Evolutionary conservation across 73 alveolate species (phyloP).

Genomic region (Paramecium primaurelia): DNA sequence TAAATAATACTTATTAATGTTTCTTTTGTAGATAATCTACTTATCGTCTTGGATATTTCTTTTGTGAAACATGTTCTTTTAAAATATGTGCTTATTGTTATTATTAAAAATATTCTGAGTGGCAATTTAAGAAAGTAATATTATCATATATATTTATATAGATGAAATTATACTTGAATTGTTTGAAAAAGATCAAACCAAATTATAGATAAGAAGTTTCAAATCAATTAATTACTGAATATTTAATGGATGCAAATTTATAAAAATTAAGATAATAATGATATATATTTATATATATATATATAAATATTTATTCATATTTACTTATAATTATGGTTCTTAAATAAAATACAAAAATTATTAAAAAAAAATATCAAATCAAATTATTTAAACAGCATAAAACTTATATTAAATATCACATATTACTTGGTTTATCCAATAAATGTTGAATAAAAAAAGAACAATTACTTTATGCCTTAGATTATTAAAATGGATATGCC

Average conservation of each 20-base stretch:
- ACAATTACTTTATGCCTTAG: conserved; percentile 31
- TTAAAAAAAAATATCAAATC: too few relatives aligned
- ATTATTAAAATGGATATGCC: conserved; percentile 52
- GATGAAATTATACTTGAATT: background rate
- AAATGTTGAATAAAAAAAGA: conserved; percentile 25
- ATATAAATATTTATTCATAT: background rate
- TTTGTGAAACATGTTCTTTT: background rate
- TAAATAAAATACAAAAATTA: too few relatives aligned
- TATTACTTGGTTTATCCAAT: conserved; percentile 54
- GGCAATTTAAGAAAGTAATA: background rate
- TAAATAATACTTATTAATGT: background rate
- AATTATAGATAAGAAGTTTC: background rate
- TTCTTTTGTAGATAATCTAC: background rate
- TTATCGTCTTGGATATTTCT: background rate
- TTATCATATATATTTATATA: background rate
- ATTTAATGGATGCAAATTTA: background rate
- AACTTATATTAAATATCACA: background rate
- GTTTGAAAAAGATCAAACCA: background rate
- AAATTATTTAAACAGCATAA: too few relatives aligned
- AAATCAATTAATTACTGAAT: background rate
- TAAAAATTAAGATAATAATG: background rate
- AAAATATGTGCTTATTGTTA: background rate
- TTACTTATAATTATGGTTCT: background rate
- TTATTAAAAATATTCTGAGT: background rate
- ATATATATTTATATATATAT: background rate